Conservation (phyloP, 148 eudicot genomes). For the Rhododendron mucronatum region DNA sequence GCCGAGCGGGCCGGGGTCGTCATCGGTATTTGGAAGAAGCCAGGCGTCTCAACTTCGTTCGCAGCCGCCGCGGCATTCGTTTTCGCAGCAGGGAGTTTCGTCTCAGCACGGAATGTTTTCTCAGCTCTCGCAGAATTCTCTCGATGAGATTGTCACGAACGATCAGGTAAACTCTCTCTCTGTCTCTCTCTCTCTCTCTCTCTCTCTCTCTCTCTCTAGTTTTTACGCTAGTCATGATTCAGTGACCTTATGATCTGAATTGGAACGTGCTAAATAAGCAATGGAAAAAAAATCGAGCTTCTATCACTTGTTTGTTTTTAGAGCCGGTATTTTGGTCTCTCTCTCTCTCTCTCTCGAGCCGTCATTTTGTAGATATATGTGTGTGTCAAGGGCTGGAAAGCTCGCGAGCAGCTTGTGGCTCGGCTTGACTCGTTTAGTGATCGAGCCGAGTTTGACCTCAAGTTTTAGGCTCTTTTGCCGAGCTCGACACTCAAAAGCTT, state of each 20-base stretch:
- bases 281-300: neutral
- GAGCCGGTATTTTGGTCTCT: neutral
- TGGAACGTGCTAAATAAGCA: neutral
- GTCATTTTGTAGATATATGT: no score
- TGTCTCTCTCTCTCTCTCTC: conserved; percentile 16
- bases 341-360: neutral
- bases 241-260: conserved; percentile 5
- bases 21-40: conserved; percentile 36
- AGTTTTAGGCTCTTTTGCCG: neutral
- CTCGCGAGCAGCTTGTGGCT: neutral
- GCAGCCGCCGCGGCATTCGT: conserved; percentile 72
- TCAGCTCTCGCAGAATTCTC: conserved; percentile 79
- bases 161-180: conserved; percentile 43
- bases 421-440: neutral
- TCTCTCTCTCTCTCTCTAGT: neutral
- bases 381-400: neutral
- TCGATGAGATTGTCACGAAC: conserved; percentile 47
- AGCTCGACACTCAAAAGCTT: neutral
- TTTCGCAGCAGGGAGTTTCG: conserved; percentile 86
- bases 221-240: neutral
- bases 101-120: conserved; percentile 80
- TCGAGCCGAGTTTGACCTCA: neutral
- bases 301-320: neutral
- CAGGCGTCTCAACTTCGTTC: conserved; percentile 42
- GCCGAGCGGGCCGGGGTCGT: conserved; percentile 33